A percentile compares a stretch with the other conserved stretches of the same genome.
phyloP scores from a whole-genome alignment of 1,139 yeast species.

The Schwanniomyces etchellsii region DNA sequence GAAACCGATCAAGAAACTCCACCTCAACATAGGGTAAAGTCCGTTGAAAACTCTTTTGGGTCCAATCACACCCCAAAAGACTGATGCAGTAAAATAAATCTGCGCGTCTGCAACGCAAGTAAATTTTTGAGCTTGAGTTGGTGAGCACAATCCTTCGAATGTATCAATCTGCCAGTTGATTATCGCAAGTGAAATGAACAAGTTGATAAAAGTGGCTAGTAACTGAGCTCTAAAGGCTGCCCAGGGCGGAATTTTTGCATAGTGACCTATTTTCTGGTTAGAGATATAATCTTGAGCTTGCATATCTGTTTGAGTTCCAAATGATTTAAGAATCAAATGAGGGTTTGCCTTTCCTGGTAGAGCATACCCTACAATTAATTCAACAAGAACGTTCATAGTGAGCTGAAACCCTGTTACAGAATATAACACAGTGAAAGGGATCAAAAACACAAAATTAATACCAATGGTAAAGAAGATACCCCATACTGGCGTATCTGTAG shows the following conservation, averaged over 20 bases:
- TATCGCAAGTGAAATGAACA: conserved; percentile 47
- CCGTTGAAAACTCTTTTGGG: conserved; percentile 46
- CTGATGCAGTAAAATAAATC: conserved; percentile 48
- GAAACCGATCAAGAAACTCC: conserved; percentile 50
- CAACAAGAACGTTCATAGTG: conserved; percentile 55
- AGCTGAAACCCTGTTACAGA: conserved; percentile 49
- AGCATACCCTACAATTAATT: conserved; percentile 58
- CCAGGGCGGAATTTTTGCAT: conserved; percentile 52
- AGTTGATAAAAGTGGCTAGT: conserved; percentile 31
- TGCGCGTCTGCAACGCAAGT: conserved; percentile 44
- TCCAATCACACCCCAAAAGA: conserved; percentile 60
- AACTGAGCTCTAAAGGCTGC: conserved; percentile 55
- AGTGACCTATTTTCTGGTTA: conserved; percentile 58
- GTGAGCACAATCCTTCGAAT: conserved; percentile 32
- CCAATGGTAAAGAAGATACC: conserved; percentile 50
- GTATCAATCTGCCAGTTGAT: conserved; percentile 42
- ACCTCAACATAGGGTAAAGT: conserved; percentile 40
- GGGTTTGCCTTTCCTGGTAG: conserved; percentile 61
- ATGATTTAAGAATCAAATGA: conserved; percentile 51
- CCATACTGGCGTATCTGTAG: conserved; percentile 50
- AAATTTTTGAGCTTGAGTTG: conserved; percentile 32
- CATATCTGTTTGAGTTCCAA: conserved; percentile 54
- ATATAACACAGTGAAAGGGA: conserved; percentile 44
- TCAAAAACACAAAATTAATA: conserved; percentile 46
- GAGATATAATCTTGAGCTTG: conserved; percentile 55